Evolutionary conservation across 768 basidiomycete species (phyloP).

Genomic region (Pleurotus sapidus): DNA sequence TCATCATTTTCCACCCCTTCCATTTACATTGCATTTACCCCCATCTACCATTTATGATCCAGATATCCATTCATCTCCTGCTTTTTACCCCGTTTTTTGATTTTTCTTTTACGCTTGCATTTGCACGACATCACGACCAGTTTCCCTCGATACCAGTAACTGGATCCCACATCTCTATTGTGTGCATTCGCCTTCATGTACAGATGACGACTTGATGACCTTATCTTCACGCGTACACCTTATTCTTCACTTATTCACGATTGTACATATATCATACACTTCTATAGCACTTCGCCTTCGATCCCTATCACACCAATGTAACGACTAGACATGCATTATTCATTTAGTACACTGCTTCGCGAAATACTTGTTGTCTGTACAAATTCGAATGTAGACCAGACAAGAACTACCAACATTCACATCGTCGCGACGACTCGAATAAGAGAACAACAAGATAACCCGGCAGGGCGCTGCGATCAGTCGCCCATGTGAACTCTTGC

Average conservation of each 20-base stretch:
- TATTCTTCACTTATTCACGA: conserved; percentile 6
- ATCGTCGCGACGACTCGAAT: neutral
- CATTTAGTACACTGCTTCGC: conserved; percentile 26
- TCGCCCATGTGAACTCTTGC: neutral
- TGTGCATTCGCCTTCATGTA: conserved; percentile 2
- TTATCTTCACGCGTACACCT: conserved; percentile 3
- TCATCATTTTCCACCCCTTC: too few relatives aligned
- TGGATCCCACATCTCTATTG: conserved; percentile 5
- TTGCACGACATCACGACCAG: conserved; percentile 8
- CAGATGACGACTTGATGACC: conserved; percentile 7
- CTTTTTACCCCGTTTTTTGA: conserved; percentile 2
- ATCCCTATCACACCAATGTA: conserved; percentile 43
- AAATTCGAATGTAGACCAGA: conserved; percentile 3
- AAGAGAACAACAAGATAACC: neutral
- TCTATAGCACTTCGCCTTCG: conserved; percentile 10
- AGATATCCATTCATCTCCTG: neutral
- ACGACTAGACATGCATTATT: conserved; percentile 70
- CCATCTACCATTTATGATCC: neutral
- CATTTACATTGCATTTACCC: neutral
- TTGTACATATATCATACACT: neutral
- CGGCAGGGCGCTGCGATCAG: too few relatives aligned
- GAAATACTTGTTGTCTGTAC: conserved; percentile 17
- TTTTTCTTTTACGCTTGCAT: neutral
- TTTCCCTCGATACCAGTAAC: neutral
- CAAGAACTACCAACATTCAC: neutral